Evolutionary conservation across 331 rosid species (phyloP).

Genomic region (Cydonia oblonga): DNA sequence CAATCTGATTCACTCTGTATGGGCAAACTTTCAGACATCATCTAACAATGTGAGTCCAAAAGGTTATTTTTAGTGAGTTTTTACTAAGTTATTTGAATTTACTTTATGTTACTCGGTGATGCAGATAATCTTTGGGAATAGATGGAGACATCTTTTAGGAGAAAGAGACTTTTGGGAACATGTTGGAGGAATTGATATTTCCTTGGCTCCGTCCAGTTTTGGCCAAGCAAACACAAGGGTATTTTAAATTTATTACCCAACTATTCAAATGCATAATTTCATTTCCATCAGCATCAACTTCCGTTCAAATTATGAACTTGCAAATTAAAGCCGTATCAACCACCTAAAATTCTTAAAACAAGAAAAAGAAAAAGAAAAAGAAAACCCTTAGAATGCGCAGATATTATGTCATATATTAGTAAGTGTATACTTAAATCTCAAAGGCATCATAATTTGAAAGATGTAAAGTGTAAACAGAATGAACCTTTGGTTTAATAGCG

Average conservation of each 20-base stretch:
- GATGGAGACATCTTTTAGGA: conserved; percentile 91
- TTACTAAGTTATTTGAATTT: neutral
- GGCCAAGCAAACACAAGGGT: conserved; percentile 97
- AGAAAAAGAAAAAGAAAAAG: neutral
- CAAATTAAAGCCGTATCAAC: neutral
- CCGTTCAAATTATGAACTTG: neutral
- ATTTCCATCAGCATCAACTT: neutral
- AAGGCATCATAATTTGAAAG: neutral
- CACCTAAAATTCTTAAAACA: neutral
- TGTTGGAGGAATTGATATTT: conserved; percentile 83
- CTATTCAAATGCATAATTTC: neutral
- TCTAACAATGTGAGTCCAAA: conserved; percentile 68
- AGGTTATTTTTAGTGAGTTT: neutral
- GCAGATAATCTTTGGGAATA: conserved; percentile 92
- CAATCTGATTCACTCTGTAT: conserved; percentile 82
- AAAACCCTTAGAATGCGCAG: neutral
- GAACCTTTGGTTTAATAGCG: neutral
- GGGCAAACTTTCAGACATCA: conserved; percentile 96
- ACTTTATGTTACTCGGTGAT: conserved; percentile 9
- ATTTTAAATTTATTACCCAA: conserved; percentile 9
- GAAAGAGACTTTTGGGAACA: conserved; percentile 93
- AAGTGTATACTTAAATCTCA: neutral
- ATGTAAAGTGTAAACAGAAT: neutral
- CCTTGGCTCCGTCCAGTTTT: conserved; percentile 89
- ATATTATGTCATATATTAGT: neutral